Evolutionary conservation across 208 protist genomes (phyloP).

Genomic region (Trypanosomatidae sp.): DNA sequence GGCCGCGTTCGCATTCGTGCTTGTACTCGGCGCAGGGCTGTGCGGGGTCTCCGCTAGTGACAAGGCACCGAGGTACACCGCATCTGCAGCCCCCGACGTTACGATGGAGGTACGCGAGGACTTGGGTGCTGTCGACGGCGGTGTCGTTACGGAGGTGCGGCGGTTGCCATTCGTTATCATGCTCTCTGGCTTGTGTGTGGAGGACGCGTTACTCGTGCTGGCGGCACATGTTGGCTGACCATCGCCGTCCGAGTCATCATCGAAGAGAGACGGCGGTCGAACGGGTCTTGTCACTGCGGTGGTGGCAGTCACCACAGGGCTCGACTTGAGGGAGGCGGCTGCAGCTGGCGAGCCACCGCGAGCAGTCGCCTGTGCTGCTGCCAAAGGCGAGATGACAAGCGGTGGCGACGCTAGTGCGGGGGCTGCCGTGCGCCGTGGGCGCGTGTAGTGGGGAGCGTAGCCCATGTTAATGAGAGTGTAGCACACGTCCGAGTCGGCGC

Average conservation of each 20-base stretch:
- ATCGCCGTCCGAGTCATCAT: conserved; percentile 21
- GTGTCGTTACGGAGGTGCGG: neutral
- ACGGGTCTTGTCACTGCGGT: conserved; percentile 2
- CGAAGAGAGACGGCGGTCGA: conserved; percentile 33
- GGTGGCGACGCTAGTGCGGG: neutral
- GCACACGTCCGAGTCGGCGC: conserved; percentile 59
- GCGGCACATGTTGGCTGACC: neutral
- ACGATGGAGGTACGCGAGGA: neutral
- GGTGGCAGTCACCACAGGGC: neutral
- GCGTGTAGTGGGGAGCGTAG: conserved; percentile 11
- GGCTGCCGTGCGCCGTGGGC: conserved; percentile 2
- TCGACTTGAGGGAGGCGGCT: neutral
- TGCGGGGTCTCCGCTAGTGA: neutral
- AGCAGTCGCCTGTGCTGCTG: neutral
- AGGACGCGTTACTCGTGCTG: neutral
- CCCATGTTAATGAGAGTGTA: conserved; percentile 44
- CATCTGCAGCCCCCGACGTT: neutral
- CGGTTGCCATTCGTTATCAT: neutral
- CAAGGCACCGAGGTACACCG: neutral
- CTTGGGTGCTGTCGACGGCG: neutral
- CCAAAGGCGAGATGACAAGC: neutral
- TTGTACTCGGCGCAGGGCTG: neutral
- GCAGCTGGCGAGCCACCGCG: neutral
- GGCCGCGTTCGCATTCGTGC: conserved; percentile 9
- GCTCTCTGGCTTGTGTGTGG: conserved; percentile 1